Evolutionary conservation across 140 eudicot genomes (phyloP), one percentile per base, ranked within the genome.

Genomic region (Anethum foeniculum): DNA sequence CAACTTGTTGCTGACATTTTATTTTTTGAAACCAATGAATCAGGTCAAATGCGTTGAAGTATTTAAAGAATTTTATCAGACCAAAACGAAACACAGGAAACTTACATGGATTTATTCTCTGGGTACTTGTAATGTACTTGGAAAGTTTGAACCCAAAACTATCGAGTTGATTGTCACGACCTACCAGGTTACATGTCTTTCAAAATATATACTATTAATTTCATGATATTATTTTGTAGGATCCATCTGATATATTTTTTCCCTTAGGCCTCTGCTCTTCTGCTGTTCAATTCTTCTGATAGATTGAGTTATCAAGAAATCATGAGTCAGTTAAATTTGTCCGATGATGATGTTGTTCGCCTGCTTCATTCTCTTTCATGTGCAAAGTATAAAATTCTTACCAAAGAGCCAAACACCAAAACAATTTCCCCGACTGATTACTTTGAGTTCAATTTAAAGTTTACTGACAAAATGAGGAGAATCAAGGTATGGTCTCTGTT

Each of bases 291-390:
- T 85, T 82, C 89, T 9, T 87, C 99, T 11, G 99, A 96, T 82
- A 83, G 90, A 87, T 77, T 93, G 85, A 91, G 90, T 83, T 96
- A 96, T 81, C 94, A 89, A 79, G 99, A 96, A 83, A 91, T 96
- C 60, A 90, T 87, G 91, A 83, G 89, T 60, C 98, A 93, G 86
- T 82, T 96, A 82, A 96, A 96, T 79, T 83, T 96, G 78, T 80
- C 93, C 3, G 99, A 96, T 82, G 98, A 96, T 80, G 99, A 96
- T 71, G 90, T 93, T 69, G 87, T 96, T 74, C 88, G 98, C 84
- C 88, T 96, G 48, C 98, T 96, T 34, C 99, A 96, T 83, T 96
- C 99, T 41, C 88, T 96, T 25, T 93, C 99, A n/a, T 96, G 99
- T 75, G 99, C 98, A 44, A 93, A 90, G 80, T 96, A 96, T 81